Evolutionary conservation across 2,329 filamentous ascomycete genomes (phyloP), one percentile per base, ranked within the genome.

Genomic region (Juglanconis juglandina): DNA sequence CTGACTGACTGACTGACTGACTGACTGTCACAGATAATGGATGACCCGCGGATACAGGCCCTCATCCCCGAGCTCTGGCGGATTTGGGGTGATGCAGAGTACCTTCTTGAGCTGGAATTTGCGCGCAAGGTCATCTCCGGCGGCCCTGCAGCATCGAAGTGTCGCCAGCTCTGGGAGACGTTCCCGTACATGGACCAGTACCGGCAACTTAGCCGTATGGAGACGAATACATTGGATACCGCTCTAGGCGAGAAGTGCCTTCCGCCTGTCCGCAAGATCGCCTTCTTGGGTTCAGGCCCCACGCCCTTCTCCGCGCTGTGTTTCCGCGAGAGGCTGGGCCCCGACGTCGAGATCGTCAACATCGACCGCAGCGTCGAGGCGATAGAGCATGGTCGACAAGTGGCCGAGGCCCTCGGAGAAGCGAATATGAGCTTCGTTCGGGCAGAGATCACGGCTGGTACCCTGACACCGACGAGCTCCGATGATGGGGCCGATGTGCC

Each of bases 51-150:
- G 1, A 24, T 54, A 30, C 57, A 49, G 34, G 33, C 34, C 24
- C 52, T 59, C 35, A 54, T 59, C 34, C 57, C 51, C 7, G 42
- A 49, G 5, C 51, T 54, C 24, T 50, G 57, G 35, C 57, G 54
- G 30, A 34, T 54, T 5, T 59, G 57, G 57, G 57, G 57, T 13
- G 51, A 59, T 33, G 57, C 57, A 3, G 57, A 59, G 50, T 59
- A 59, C 57, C 50, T 59, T 13, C 57, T 59, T 13, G 57, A 59
- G 57, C 57, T 59, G 14, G 57, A 59, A 41, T 59, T 59, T 14
- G 57, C 57, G 24, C 50, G 51, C 24, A 59, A 59, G 57, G 57
- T 59, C 34, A 59, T 59, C 17, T 42, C 14, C 5, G 57, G 57
- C 17, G 35, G 9, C 10, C 13, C 57, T 10, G 47, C 57, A 2